Evolutionary conservation across 108 stramenopile species (phyloP).

Genomic region (Nannochloropsis oceanica): DNA sequence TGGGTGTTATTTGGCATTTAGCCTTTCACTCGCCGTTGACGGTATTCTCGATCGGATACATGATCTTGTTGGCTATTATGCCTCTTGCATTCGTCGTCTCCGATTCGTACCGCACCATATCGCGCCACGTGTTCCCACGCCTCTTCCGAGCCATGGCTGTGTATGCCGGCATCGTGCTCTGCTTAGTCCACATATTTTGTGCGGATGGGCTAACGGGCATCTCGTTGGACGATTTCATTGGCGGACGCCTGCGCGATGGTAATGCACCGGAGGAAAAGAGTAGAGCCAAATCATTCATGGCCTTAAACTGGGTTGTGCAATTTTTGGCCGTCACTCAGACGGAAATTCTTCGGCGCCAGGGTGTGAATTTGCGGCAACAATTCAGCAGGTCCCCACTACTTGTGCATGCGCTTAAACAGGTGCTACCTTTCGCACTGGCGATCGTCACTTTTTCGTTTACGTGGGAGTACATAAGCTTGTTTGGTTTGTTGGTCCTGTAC

Average conservation of each 20-base stretch:
- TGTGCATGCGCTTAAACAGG: not conserved
- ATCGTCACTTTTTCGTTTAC: not conserved
- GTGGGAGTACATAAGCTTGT: not conserved
- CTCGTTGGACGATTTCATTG: not conserved
- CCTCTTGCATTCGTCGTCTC: not conserved
- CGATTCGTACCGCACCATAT: not conserved
- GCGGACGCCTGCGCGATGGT: not conserved
- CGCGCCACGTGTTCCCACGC: not conserved
- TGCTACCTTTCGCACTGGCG: not conserved
- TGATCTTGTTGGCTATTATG: not conserved
- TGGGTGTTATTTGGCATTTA: not conserved
- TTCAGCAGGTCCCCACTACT: not conserved
- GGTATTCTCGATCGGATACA: not conserved
- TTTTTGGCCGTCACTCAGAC: not conserved
- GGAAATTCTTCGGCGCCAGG: not conserved
- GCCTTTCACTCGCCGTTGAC: not conserved
- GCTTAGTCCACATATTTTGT: not conserved
- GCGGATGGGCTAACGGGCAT: not conserved
- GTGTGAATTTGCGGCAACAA: not conserved
- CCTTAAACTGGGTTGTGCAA: not conserved
- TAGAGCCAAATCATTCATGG: not conserved
- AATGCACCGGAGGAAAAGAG: not conserved
- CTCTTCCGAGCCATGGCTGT: not conserved
- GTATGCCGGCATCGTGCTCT: not conserved
- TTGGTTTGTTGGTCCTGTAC: not conserved